Base-by-base conservation (phyloP, 2,329 filamentous ascomycete genomes). In the Claviceps pusilla region DNA sequence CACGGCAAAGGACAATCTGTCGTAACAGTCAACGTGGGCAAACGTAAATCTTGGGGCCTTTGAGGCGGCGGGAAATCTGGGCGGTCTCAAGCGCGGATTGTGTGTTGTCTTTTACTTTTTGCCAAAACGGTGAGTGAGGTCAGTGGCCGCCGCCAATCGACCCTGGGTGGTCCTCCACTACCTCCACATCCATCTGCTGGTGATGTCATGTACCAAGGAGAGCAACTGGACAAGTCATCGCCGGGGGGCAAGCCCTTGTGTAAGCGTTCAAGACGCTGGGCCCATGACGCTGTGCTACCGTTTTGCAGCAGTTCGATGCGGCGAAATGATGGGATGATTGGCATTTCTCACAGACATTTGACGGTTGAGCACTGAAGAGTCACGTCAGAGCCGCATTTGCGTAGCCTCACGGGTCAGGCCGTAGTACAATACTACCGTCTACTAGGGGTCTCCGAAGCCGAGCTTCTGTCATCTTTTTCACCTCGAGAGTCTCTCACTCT, bases 101-200 rank as follows among this genome's bases (percentile, higher is more conserved):
- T 50, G 24, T 2, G 24, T 24, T 24, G 49, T 42, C 42, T 37
- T 37, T 37, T 37, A 37, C 35, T 37, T 37, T 37, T 37, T 37
- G 7, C 35, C n/a, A 53, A 51, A 54, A 54, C 52, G 50, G 52
- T n/a, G 14, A 41, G 16, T 16, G 39, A 41, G 39, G 39, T 41
- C 39, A n/a, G 14, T n/a, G 46, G 48, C 45, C 45, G 45, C 43
- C 45, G 45, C 16, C 24, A 31, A 16, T 28, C 43, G 14, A 39
- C 50, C 41, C 47, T 31, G 14, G 24, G 24, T 24, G 24, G 41
- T 39, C 41, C 28, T 48, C 51, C 19, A 51, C 39, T 54, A 31
- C 31, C 46, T 31, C 46, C 41, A 43, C 35, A 35, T 29, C 48
- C 3, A 16, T 39, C 19, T 31, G 33, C 33, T 7, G 33, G 55